A percentile compares a stretch with the other conserved stretches of the same genome.
Evolutionary conservation across 2,329 filamentous ascomycete species (phyloP).

Genomic region (Apiospora rasikravindrae): DNA sequence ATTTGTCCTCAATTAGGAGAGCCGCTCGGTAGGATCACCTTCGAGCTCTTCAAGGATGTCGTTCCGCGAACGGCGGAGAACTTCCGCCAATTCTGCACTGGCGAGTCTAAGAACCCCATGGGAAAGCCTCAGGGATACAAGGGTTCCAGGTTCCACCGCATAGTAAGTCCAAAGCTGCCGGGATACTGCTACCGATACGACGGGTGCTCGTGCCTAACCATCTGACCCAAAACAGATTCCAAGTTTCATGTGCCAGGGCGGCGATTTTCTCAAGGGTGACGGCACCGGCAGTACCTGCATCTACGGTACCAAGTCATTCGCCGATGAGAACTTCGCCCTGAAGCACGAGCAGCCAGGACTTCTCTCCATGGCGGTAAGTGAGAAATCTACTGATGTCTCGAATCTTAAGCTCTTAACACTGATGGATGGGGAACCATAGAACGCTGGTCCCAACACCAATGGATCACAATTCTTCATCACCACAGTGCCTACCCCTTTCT

Average conservation of each 20-base stretch:
- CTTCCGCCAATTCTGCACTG: slow-evolving; percentile 96
- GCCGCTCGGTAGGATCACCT: slow-evolving; percentile 83
- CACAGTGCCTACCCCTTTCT: slow-evolving; percentile 81
- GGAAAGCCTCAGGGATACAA: slow-evolving; percentile 92
- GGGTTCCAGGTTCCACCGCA: slow-evolving; percentile 89
- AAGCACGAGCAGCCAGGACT: slow-evolving; percentile 82
- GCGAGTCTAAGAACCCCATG: slow-evolving; percentile 80
- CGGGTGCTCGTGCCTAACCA: neutral
- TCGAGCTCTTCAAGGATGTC: slow-evolving; percentile 86
- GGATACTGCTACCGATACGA: neutral
- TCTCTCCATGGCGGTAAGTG: slow-evolving; percentile 84
- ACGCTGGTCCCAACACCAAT: slow-evolving; percentile 90
- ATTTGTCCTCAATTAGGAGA: slow-evolving; percentile 63
- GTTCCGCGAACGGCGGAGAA: slow-evolving; percentile 93
- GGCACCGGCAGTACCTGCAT: slow-evolving; percentile 88
- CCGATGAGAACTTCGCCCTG: slow-evolving; percentile 86
- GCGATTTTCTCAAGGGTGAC: slow-evolving; percentile 93
- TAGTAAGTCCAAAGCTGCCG: slow-evolving; percentile 61
- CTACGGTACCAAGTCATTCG: slow-evolving; percentile 83
- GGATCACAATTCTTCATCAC: slow-evolving; percentile 99
- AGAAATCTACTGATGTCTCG: slow-evolving; percentile 39
- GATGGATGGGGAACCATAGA: slow-evolving; percentile 53
- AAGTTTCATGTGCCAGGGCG: slow-evolving; percentile 97
- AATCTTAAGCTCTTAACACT: neutral
- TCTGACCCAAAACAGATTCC: slow-evolving; percentile 69